Conservation (phyloP, 805 yeast species). For the Debaryomyces tyrocola region DNA sequence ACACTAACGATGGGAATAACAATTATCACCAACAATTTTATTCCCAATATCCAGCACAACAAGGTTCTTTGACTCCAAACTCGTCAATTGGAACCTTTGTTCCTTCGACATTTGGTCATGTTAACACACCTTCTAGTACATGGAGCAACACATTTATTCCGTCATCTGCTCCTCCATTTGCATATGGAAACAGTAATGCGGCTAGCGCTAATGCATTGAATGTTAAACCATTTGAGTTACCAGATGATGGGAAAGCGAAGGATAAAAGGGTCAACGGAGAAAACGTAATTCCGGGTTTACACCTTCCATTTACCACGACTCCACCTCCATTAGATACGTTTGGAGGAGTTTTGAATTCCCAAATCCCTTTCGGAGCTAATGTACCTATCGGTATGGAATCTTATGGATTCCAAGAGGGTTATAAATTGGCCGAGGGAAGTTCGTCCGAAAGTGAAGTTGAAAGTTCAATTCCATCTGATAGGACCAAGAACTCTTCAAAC, state of each 20-base stretch:
- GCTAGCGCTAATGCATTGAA: constrained; percentile 9
- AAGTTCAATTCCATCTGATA: constrained; percentile 6
- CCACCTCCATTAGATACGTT: constrained; percentile 19
- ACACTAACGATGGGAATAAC: neutral
- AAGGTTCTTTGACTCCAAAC: constrained; percentile 31
- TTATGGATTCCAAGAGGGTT: constrained; percentile 2
- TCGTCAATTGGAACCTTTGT: constrained; percentile 21
- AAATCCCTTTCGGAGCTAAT: constrained; percentile 3
- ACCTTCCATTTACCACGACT: constrained; percentile 23
- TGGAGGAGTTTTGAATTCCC: constrained; percentile 22
- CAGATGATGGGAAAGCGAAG: constrained; percentile 14
- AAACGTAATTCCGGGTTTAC: constrained; percentile 10
- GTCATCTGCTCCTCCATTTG: constrained; percentile 38
- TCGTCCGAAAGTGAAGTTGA: constrained; percentile 14
- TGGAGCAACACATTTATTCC: constrained; percentile 35
- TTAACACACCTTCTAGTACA: constrained; percentile 36
- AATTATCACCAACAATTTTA: constrained; percentile 2
- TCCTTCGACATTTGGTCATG: constrained; percentile 16
- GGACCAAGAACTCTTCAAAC: constrained; percentile 3
- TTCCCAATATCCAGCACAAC: constrained; percentile 15
- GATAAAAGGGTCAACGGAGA: constrained; percentile 1
- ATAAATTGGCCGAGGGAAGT: constrained; percentile 4
- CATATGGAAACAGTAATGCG: constrained; percentile 11
- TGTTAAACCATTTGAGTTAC: constrained; percentile 25
- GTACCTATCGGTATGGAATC: constrained; percentile 2